Conservation (phyloP, 1,139 yeast genomes). For the Candida gigantensis region DNA sequence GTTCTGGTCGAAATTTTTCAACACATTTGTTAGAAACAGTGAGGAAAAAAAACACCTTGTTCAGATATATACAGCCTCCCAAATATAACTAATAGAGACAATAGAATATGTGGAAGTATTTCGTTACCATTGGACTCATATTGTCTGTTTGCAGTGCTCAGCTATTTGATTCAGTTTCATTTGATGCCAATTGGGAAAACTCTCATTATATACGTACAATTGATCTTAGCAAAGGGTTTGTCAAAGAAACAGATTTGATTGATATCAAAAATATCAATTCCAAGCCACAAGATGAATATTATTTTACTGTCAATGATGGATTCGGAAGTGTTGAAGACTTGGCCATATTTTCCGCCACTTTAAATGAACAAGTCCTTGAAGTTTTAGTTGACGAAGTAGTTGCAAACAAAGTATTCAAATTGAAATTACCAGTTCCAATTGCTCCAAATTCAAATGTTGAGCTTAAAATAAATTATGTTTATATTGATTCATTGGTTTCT, state of each 20-base stretch:
- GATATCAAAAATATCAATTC: slow-evolving; percentile 60
- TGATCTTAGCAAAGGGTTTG: slow-evolving; percentile 68
- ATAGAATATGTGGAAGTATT: slow-evolving; percentile 10
- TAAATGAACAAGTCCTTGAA: slow-evolving; percentile 24
- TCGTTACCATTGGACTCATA: slow-evolving; percentile 10
- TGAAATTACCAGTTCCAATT: slow-evolving; percentile 63
- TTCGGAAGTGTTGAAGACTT: slow-evolving; percentile 44
- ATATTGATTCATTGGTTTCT: slow-evolving; percentile 53
- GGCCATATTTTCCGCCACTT: slow-evolving; percentile 46
- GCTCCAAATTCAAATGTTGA: slow-evolving; percentile 58
- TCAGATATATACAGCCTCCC: background rate
- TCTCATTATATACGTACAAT: slow-evolving; percentile 47
- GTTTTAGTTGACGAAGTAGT: slow-evolving; percentile 33
- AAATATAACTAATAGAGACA: background rate
- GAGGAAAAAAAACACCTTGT: background rate
- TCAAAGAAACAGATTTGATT: slow-evolving; percentile 60
- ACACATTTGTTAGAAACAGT: background rate
- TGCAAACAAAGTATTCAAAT: slow-evolving; percentile 37
- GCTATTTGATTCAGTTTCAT: slow-evolving; percentile 9
- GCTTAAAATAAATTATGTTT: slow-evolving; percentile 55
- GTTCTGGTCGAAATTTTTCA: too few species aligned
- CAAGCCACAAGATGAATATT: slow-evolving; percentile 57
- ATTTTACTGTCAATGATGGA: slow-evolving; percentile 52
- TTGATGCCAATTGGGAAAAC: slow-evolving; percentile 44
- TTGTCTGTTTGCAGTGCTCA: slow-evolving; percentile 11